These are phyloP conservation scores for Neurospora sp. DNA, from an alignment of 495 filamentous ascomycete species.

Conservation along the genomic window DNA sequence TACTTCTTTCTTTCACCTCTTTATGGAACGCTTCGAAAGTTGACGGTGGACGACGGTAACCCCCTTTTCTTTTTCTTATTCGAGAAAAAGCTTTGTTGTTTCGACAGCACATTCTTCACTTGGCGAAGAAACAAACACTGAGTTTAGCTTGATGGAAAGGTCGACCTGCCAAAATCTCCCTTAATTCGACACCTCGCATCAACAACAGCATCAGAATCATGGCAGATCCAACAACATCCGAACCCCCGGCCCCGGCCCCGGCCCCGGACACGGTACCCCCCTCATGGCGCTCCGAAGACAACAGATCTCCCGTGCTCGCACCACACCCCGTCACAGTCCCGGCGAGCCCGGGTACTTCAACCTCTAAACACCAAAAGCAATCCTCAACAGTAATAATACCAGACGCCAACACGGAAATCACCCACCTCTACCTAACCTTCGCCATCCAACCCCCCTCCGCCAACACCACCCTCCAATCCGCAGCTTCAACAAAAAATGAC, in stretches of 20 bases:
- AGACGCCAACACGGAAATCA: conserved; percentile 31
- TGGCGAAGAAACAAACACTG: background rate
- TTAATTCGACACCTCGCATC: background rate
- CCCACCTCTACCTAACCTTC: conserved; percentile 64
- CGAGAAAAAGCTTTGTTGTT: background rate
- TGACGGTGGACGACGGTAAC: background rate
- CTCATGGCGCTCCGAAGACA: background rate
- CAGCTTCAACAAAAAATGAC: conserved; percentile 3
- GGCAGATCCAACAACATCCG: background rate
- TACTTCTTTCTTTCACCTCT: background rate
- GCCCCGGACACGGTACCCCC: background rate
- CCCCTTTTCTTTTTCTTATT: background rate
- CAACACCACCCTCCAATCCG: conserved; percentile 29
- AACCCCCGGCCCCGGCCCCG: background rate
- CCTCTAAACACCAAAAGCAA: too few species aligned
- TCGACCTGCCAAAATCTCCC: background rate
- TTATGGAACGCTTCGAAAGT: background rate
- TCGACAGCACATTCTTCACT: background rate
- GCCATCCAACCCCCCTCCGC: conserved; percentile 56
- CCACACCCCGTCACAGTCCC: background rate
- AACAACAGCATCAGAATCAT: background rate
- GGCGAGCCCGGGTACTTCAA: background rate
- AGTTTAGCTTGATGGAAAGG: background rate
- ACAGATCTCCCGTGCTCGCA: background rate
- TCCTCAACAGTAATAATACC: background rate